Evolutionary conservation across 345 rosid genomes (phyloP).

Genomic region (Heritiera littoralis): DNA sequence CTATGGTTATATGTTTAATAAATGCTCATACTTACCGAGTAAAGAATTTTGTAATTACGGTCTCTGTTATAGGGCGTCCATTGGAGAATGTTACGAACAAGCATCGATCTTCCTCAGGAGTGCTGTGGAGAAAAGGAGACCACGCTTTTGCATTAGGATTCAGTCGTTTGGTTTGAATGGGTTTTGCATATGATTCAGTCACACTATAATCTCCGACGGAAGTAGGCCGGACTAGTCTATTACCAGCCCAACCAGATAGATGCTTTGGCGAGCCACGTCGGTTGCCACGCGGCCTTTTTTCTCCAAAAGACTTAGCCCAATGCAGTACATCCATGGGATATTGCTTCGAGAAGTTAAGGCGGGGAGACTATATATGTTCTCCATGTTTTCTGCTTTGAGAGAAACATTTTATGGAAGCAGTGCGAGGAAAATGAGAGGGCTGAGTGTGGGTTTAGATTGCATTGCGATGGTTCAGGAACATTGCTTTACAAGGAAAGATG

Average conservation of each 20-base stretch:
- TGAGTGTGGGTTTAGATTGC: neutral
- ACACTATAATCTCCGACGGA: too few species aligned
- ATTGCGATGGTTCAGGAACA: neutral
- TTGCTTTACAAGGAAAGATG: neutral
- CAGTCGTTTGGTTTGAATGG: neutral
- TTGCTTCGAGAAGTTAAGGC: neutral
- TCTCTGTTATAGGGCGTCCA: neutral
- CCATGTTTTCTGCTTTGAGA: too few species aligned
- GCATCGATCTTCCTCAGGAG: constrained; percentile 12
- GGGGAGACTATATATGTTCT: neutral
- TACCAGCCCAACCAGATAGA: neutral
- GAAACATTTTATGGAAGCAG: too few species aligned
- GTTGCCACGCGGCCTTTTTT: neutral
- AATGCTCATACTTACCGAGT: neutral
- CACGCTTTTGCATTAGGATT: neutral
- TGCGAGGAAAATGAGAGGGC: neutral
- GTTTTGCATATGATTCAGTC: neutral
- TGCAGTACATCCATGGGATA: neutral
- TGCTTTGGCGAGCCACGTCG: neutral
- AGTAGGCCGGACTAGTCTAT: too few species aligned
- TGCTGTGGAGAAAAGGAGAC: neutral
- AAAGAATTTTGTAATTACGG: neutral
- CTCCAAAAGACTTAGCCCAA: neutral
- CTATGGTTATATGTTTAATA: too few species aligned
- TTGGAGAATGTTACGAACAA: constrained; percentile 10